Base-by-base conservation (phyloP, 495 filamentous ascomycete species). In the Entonaema liquescens region DNA sequence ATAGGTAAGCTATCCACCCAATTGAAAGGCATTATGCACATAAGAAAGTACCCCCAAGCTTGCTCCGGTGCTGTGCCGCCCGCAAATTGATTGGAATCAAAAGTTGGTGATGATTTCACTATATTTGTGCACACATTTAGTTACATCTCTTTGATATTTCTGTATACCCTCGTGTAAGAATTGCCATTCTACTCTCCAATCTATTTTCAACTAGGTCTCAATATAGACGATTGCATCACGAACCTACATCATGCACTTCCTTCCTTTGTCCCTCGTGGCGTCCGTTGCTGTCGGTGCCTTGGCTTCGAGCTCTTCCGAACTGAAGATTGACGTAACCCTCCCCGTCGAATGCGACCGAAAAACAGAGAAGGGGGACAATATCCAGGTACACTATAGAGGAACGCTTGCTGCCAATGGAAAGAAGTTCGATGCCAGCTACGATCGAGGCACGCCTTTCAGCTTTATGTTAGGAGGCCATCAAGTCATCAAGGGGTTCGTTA, bases 351-450 rank as follows among this genome's bases (percentile, higher is more conserved):
- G 82, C 76, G 83, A 84, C 19, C 91, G 93, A 76, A 93, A 92
- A 78, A 90, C 93, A 31, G 71, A 88, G 70, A 87, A 84, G 40
- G 93, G 93, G 74, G 93, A 97, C 81, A 88, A 78, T 52, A 90
- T 98, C 71, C 80, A 83, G 36, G 93, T 98, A 65, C 92, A 98
- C 83, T 98, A 98, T 82, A 85, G 87, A 35, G 95, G 95, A 63
- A 95, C 90, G 0, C 85, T 97, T 25, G 84, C 84, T 66, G 79
- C 80, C 71, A 83, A 80, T 65, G 81, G 81, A 60, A 81, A 83
- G 67, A 79, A 87, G 69, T 90, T 90, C 69, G 89, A 91, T 77
- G 82, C 87, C 66, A 88, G 83, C 74, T 97, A 95, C 80, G 87
- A 93, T 71, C 89, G 93, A 56, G 86, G 88, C 29, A 69, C 79